These are phyloP conservation scores for Calonectria pseudoreteaudii DNA, from an alignment of 2,329 filamentous ascomycete species.

Conservation along the genomic window DNA sequence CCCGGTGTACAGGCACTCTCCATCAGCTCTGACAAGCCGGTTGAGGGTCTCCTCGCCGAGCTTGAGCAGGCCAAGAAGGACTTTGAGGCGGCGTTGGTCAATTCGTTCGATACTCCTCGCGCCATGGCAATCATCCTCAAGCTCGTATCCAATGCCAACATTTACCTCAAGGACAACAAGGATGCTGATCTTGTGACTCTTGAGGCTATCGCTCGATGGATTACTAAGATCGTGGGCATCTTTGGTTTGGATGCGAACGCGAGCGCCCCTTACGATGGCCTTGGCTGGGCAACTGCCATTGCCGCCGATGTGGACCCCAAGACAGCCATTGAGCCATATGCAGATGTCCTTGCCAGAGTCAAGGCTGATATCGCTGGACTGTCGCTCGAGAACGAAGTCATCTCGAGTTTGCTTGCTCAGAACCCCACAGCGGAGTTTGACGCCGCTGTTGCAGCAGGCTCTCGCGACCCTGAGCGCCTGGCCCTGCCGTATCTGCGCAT, in stretches of 20 bases:
- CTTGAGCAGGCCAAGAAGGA: slow-evolving; percentile 67
- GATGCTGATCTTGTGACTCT: slow-evolving; percentile 60
- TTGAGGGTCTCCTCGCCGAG: slow-evolving; percentile 52
- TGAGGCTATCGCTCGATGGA: slow-evolving; percentile 76
- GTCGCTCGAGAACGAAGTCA: slow-evolving; percentile 60
- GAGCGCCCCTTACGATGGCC: slow-evolving; percentile 64
- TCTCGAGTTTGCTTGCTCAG: slow-evolving; percentile 57
- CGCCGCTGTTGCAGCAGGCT: slow-evolving; percentile 56
- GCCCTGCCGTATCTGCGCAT: slow-evolving; percentile 67
- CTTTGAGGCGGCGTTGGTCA: slow-evolving; percentile 71
- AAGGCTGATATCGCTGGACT: slow-evolving; percentile 59
- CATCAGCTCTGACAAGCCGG: slow-evolving; percentile 46
- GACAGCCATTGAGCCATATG: slow-evolving; percentile 61
- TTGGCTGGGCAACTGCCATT: slow-evolving; percentile 65
- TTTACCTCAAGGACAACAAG: slow-evolving; percentile 62
- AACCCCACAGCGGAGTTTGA: slow-evolving; percentile 61
- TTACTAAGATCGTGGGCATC: slow-evolving; percentile 86
- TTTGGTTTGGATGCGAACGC: slow-evolving; percentile 81
- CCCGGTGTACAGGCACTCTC: slow-evolving; percentile 53
- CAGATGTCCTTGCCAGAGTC: slow-evolving; percentile 57
- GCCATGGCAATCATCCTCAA: slow-evolving; percentile 84
- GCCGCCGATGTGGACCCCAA: slow-evolving; percentile 57
- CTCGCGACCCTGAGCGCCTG: slow-evolving; percentile 64
- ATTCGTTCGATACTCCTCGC: slow-evolving; percentile 88
- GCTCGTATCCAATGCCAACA: slow-evolving; percentile 83